Base-by-base conservation (phyloP, 2,329 filamentous ascomycete genomes). In the Diaporthe velutina region DNA sequence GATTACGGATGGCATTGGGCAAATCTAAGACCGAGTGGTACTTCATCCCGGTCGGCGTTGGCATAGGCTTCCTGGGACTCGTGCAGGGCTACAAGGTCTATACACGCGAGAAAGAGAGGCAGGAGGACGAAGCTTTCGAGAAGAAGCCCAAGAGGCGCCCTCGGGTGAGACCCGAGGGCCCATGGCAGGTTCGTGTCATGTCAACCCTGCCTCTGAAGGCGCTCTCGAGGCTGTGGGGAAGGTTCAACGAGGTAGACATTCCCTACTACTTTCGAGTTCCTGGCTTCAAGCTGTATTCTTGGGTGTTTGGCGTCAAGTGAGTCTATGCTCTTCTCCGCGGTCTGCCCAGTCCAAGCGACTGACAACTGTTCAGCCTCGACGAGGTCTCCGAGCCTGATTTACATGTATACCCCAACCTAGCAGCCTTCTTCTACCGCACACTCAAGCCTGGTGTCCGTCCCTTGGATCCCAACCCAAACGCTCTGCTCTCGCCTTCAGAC, bases 371-470 rank as follows among this genome's bases (percentile, higher is more conserved):
- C 80, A 94, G 93, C 82, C 90, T 99, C 74, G 90, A 93, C 75
- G 97, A 99, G 85, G 92, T 98, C 25, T 91, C 92, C 42, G 96
- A 99, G 82, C 91, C 93, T 25, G 97, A 99, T 80, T 91, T 99
- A 28, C 95, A 94, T 82, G 90, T 90, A 64, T 99, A 97, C 83
- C 94, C 95, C 28, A 99, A 99, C 82, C 91, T 99, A 54, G 95
- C 96, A 8, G 92, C 96, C 74, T 99, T 99, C 88, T 99, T 99
- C 88, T 99, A 98, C 84, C 95, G 97, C 76, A 95, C 93, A 1
- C 88, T 99, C 75, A 98, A 98, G 83, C 95, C 96, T 8, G 96
- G 96, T 45, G 91, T 90, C 17, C 93, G 97, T 35, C 96, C 96
- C 1, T 88, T 99, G 19, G 95, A 98, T 80, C 91, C 94, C 2